These are phyloP conservation scores for Oryza longistaminata DNA, from an alignment of 176 grass and related monocot genomes.

Conservation along the genomic window DNA sequence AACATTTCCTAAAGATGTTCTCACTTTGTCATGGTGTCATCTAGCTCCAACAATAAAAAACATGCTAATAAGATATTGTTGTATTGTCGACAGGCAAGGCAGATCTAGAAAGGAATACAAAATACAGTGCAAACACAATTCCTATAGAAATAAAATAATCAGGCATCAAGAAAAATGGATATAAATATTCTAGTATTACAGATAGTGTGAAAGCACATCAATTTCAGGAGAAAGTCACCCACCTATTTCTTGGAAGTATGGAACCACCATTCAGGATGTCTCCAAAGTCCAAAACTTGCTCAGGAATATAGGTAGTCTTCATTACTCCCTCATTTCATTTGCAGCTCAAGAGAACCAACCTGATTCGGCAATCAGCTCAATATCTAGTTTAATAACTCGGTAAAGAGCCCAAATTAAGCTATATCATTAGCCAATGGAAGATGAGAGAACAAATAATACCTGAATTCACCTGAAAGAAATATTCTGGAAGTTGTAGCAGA, in stretches of 20 bases:
- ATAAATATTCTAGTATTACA: neutral
- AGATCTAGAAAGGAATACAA: neutral
- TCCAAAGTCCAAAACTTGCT: neutral
- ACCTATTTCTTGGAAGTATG: neutral
- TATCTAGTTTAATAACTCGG: neutral
- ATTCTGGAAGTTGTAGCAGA: neutral
- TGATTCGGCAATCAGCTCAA: neutral
- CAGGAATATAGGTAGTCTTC: neutral
- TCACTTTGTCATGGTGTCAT: neutral
- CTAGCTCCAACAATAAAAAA: neutral
- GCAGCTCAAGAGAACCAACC: neutral
- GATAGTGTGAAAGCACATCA: neutral
- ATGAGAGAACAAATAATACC: neutral
- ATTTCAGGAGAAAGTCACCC: neutral
- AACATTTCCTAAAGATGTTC: neutral
- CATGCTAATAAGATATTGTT: constrained; percentile 14
- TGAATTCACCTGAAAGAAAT: neutral
- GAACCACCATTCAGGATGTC: neutral
- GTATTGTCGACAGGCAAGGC: neutral
- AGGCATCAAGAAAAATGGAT: neutral
- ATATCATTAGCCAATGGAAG: neutral
- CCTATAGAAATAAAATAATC: neutral
- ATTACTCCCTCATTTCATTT: neutral
- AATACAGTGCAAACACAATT: neutral
- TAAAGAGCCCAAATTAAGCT: neutral